phyloP scores from a whole-genome alignment of 768 basidiomycete genomes.

The Asterophora lycoperdoides region DNA sequence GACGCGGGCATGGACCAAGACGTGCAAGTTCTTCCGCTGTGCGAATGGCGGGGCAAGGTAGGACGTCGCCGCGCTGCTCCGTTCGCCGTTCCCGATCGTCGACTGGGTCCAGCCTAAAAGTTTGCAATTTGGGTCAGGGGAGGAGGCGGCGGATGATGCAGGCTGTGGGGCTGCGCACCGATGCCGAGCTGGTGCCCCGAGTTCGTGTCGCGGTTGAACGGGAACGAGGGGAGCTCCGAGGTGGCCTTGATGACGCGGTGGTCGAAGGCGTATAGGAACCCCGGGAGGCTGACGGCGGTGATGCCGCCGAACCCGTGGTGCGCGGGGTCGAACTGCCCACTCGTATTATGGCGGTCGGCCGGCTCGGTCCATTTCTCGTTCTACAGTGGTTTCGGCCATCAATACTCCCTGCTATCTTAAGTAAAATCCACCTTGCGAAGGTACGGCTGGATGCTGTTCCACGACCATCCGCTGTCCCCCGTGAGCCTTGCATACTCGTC shows the following conservation, averaged over 20 bases:
- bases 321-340: conserved; percentile 27
- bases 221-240: conserved; percentile 21
- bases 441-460: conserved; percentile 25
- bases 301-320: conserved; percentile 28
- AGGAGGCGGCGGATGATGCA: neutral
- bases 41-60: conserved; percentile 24
- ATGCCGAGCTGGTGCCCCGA: conserved; percentile 23
- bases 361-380: conserved; percentile 28
- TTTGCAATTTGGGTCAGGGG: neutral
- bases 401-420: neutral
- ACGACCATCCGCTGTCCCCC: conserved; percentile 30
- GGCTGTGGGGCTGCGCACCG: conserved; percentile 12
- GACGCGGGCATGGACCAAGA: conserved; percentile 27
- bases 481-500: conserved; percentile 25
- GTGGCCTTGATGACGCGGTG: conserved; percentile 25
- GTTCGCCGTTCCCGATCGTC: conserved; percentile 19
- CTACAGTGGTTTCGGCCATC: neutral
- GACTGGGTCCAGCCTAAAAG: conserved; percentile 23
- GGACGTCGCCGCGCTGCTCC: conserved; percentile 28
- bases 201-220: conserved; percentile 24
- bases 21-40: conserved; percentile 26
- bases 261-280: conserved; percentile 23
- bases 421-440: conserved; percentile 21
- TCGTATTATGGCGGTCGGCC: conserved; percentile 26
- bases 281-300: conserved; percentile 27